Conservation (phyloP, 2,329 filamentous ascomycete species). For the Aspergillus pseudoviridinutans region DNA sequence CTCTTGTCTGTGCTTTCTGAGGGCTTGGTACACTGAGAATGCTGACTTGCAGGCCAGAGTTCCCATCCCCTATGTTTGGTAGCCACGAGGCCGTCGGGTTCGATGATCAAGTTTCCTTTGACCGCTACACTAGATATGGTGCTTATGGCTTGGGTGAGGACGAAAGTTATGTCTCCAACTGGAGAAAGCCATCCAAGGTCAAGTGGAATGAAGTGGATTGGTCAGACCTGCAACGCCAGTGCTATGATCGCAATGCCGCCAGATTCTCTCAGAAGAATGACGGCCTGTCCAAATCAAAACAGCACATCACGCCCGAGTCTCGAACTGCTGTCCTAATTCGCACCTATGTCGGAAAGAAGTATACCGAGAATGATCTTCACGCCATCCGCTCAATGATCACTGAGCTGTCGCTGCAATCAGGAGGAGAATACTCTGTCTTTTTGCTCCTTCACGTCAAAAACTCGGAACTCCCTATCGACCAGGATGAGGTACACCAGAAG, state of each 20-base stretch:
- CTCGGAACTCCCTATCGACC: slow-evolving; percentile 70
- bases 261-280: slow-evolving; percentile 48
- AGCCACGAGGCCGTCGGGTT: slow-evolving; percentile 58
- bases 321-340: slow-evolving; percentile 77
- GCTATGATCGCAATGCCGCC: slow-evolving; percentile 60
- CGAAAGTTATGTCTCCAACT: slow-evolving; percentile 12
- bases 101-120: slow-evolving; percentile 61
- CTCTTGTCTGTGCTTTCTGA: slow-evolving; percentile 21
- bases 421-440: slow-evolving; percentile 82
- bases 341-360: slow-evolving; percentile 78
- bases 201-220: slow-evolving; percentile 63
- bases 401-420: slow-evolving; percentile 74
- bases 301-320: slow-evolving; percentile 35
- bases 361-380: slow-evolving; percentile 74
- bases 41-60: slow-evolving; percentile 44
- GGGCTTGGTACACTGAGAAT: slow-evolving; percentile 15
- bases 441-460: slow-evolving; percentile 83
- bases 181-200: slow-evolving; percentile 20
- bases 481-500: slow-evolving; percentile 59
- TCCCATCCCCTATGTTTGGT: slow-evolving; percentile 59
- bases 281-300: neutral
- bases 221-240: slow-evolving; percentile 65
- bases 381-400: slow-evolving; percentile 78
- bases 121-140: slow-evolving; percentile 64
- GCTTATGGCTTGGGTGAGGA: slow-evolving; percentile 40